Evolutionary conservation across 352 stramenopile genomes (phyloP), one percentile per base, ranked within the genome.

Genomic region (Thraustochytrium striatum): DNA sequence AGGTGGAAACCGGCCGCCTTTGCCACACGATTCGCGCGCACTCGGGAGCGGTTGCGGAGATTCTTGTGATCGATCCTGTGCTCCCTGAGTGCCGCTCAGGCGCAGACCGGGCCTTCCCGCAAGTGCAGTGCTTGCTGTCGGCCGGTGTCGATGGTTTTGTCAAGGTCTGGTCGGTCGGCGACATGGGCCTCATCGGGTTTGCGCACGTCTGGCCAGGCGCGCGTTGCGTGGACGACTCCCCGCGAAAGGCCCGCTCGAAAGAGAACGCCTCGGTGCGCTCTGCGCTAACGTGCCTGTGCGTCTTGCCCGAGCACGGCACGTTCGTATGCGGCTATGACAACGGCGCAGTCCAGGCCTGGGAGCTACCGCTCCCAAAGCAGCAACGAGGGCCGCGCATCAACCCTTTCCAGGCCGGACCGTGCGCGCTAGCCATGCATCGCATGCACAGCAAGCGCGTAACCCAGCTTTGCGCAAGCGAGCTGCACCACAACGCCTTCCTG

Each of bases 271-370:
- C 13, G 13, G 9, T 69, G 28, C 58, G 28, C 43, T 57, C 61
- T 8, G 25, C 38, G 36, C 69, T 78, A 16, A 38, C 21, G 0
- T n/a, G n/a, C 16, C 11, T 78, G 21, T 5, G 30, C 13, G 47
- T 43, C 33, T 35, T 78, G 5, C 69, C 69, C 8, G 3, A 41
- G 30, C 38, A 41, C 39, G 69, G 43, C 9, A 9, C 73, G n/a
- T 78, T 78, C 32, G 39, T 78, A 7, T 78, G 47, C 36, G 69
- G 69, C 19, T 35, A 69, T n/a, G 69, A 78, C 33, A 78, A 69
- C 36, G 69, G 69, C 0, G 28, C 44, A 21, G 69, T 78, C 25
- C 69, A 78, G 43, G 25, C 35, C 0, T 78, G 59, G 16, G 25
- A n/a, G 16, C 36, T 78, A 0, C 69, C 69, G 33, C 1, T 72